These are phyloP conservation scores for Solanum dulcamara DNA, from an alignment of 257 asterid species.

Conservation along the genomic window DNA sequence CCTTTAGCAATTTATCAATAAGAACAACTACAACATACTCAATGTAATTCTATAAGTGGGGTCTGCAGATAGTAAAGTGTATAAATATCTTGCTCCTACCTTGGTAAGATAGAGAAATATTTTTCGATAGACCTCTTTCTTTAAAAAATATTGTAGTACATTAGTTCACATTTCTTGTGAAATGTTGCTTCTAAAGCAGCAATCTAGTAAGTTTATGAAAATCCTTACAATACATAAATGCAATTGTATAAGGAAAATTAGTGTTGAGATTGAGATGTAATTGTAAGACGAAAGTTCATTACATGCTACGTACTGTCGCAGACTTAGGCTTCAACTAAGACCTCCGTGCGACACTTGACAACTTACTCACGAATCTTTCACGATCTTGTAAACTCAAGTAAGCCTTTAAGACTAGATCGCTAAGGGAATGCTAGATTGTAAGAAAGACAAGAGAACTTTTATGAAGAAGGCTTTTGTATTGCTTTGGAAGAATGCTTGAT, in stretches of 20 bases:
- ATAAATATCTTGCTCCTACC: neutral
- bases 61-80: too few species aligned
- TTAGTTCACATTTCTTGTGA: neutral
- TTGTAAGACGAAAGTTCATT: neutral
- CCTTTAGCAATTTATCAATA: neutral
- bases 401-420: too few species aligned
- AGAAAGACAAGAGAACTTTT: too few species aligned
- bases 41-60: neutral
- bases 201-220: neutral
- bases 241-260: neutral
- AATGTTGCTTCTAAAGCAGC: neutral
- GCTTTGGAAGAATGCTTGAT: too few species aligned
- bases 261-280: neutral
- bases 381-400: too few species aligned
- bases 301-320: too few species aligned
- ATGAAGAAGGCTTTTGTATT: too few species aligned
- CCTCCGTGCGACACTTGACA: too few species aligned
- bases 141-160: neutral
- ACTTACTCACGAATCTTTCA: too few species aligned
- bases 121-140: neutral
- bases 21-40: too few species aligned
- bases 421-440: too few species aligned
- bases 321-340: too few species aligned
- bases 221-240: neutral
- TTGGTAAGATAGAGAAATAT: neutral